These are phyloP conservation scores for Rhizopus delemar DNA, from an alignment of 371 early-diverging fungal genomes.

Conservation along the genomic window DNA sequence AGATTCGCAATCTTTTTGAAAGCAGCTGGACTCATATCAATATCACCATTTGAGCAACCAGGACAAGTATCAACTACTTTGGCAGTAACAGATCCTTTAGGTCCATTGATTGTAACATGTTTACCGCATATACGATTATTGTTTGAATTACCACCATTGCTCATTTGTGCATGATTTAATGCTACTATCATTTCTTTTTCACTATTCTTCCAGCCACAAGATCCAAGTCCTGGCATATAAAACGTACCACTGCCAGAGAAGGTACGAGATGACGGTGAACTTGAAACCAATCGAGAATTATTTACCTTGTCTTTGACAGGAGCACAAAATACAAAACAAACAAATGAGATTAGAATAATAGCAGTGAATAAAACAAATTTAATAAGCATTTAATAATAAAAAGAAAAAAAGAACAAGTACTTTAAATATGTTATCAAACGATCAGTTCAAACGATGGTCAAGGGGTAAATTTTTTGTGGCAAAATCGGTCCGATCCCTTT, in stretches of 20 bases:
- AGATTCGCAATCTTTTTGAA: constrained; percentile 56
- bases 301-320: constrained; percentile 15
- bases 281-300: neutral
- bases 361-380: constrained; percentile 11
- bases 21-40: constrained; percentile 61
- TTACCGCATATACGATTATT: constrained; percentile 58
- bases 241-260: constrained; percentile 46
- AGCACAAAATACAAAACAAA: constrained; percentile 20
- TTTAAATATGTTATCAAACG: too few relatives aligned
- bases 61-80: constrained; percentile 63
- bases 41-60: constrained; percentile 53
- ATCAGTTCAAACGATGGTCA: too few relatives aligned
- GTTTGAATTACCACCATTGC: constrained; percentile 27
- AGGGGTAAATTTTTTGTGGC: too few relatives aligned
- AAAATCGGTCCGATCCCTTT: too few relatives aligned
- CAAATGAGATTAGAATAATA: constrained; percentile 6
- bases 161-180: constrained; percentile 29
- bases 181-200: constrained; percentile 30
- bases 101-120: constrained; percentile 44
- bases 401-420: too few relatives aligned
- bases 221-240: constrained; percentile 34
- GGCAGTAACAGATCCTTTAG: constrained; percentile 51
- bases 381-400: neutral
- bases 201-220: constrained; percentile 29
- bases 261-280: neutral